Conservation (phyloP, 2,329 filamentous ascomycete genomes). For the Dothistroma pini region DNA sequence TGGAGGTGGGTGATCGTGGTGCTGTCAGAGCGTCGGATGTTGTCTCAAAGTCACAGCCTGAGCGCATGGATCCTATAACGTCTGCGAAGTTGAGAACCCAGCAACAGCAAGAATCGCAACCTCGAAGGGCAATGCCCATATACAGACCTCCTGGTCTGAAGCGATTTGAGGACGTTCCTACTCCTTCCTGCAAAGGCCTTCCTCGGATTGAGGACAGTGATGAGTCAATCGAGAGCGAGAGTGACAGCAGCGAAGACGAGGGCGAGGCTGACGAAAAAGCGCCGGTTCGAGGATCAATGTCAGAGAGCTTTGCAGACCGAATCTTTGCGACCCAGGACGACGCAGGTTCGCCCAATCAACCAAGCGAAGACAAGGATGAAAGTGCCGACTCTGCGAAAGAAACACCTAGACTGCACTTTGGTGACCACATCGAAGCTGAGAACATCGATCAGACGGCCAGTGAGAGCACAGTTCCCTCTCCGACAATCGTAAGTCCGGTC, state of each 20-base stretch:
- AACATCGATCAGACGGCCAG: not conserved
- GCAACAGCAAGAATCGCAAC: not conserved
- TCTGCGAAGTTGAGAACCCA: not conserved
- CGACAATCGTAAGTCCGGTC: too few species aligned
- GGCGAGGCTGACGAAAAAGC: not conserved
- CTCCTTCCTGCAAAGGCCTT: not conserved
- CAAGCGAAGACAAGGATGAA: not conserved
- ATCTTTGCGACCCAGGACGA: not conserved
- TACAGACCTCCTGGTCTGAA: not conserved
- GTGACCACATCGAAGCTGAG: not conserved
- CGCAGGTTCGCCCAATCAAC: not conserved
- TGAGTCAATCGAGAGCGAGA: not conserved
- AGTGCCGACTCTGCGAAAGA: not conserved
- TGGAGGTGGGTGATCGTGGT: too few species aligned
- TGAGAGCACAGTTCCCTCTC: not conserved
- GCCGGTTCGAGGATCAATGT: not conserved
- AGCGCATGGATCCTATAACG: not conserved
- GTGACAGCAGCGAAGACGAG: not conserved
- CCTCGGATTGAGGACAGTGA: constrained; percentile 1
- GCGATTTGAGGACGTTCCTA: not conserved
- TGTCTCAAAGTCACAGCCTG: too few species aligned
- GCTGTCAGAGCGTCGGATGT: too few species aligned
- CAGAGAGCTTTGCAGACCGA: constrained; percentile 1
- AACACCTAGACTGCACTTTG: not conserved
- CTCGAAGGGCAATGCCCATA: not conserved